Evolutionary conservation across 176 grass and related monocot species (phyloP).

Genomic region (Thinopyrum elongatum): DNA sequence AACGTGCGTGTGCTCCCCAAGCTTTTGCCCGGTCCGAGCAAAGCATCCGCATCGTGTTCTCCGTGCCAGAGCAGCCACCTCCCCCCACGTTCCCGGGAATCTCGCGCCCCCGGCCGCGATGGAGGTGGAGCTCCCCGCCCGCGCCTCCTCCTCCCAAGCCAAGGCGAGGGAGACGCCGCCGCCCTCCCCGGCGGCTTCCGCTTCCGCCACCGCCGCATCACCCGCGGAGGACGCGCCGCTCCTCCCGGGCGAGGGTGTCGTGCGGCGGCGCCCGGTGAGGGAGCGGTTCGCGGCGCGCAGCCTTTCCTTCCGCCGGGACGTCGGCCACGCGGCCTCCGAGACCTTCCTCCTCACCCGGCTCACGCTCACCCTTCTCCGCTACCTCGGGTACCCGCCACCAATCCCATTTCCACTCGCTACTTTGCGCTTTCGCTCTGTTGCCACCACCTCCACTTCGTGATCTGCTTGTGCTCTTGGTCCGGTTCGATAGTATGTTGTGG

Average conservation of each 20-base stretch:
- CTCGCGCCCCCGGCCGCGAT: slow-evolving; percentile 10
- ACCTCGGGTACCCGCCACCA: slow-evolving; percentile 60
- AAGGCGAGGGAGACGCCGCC: slow-evolving; percentile 30
- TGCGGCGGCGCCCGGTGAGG: slow-evolving; percentile 31
- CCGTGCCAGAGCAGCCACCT: slow-evolving; percentile 5
- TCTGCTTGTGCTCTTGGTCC: background rate
- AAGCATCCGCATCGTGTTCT: slow-evolving; percentile 21
- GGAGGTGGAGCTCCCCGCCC: slow-evolving; percentile 35
- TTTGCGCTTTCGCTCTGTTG: background rate
- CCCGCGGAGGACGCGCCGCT: slow-evolving; percentile 33
- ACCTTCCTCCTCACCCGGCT: slow-evolving; percentile 81
- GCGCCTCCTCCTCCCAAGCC: background rate
- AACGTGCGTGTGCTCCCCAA: background rate
- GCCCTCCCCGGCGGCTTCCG: background rate
- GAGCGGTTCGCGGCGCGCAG: slow-evolving; percentile 40
- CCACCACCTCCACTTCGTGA: background rate
- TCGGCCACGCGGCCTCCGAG: slow-evolving; percentile 43
- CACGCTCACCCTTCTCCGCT: slow-evolving; percentile 80
- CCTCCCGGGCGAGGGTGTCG: slow-evolving; percentile 13
- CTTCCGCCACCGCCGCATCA: background rate
- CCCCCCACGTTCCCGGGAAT: background rate
- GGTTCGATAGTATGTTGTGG: background rate
- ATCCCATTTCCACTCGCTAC: slow-evolving; percentile 11
- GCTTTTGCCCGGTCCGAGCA: background rate
- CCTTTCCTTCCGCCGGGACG: slow-evolving; percentile 36